A percentile compares a stretch with the other conserved stretches of the same genome.
These are phyloP conservation scores for Hyaloscypha bicolor DNA, from an alignment of 495 filamentous ascomycete species.

Conservation along the genomic window DNA sequence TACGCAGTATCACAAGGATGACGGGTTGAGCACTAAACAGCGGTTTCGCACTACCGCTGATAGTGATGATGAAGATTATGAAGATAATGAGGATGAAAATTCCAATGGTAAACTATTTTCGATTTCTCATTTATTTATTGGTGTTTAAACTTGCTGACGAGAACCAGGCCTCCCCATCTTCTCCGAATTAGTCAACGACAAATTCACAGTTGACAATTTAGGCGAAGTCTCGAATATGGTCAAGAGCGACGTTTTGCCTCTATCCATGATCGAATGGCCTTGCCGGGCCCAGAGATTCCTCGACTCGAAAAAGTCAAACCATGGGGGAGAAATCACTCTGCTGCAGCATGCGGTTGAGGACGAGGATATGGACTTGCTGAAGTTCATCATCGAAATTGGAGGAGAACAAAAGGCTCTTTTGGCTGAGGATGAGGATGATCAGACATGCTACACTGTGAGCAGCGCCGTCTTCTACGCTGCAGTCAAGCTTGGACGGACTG, in stretches of 20 bases:
- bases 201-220: conserved; percentile 72
- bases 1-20: conserved; percentile 61
- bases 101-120: no score
- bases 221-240: conserved; percentile 64
- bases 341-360: conserved; percentile 28
- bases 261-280: conserved; percentile 43
- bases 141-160: neutral
- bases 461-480: conserved; percentile 40
- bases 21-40: conserved; percentile 38
- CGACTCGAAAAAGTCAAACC: neutral
- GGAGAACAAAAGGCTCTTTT: conserved; percentile 33
- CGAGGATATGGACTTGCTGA: conserved; percentile 44
- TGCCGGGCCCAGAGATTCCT: conserved; percentile 15
- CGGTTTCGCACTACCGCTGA: conserved; percentile 25
- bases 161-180: conserved; percentile 25
- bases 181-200: conserved; percentile 48
- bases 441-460: conserved; percentile 29
- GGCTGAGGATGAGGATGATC: conserved; percentile 28
- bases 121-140: no score
- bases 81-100: conserved; percentile 25
- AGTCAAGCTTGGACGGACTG: conserved; percentile 44
- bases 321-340: neutral
- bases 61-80: conserved; percentile 54
- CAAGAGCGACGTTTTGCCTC: conserved; percentile 57
- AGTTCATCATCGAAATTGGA: conserved; percentile 47